These are phyloP conservation scores for Wickerhamomyces bisporus DNA, from an alignment of 805 yeast species.

Conservation along the genomic window DNA sequence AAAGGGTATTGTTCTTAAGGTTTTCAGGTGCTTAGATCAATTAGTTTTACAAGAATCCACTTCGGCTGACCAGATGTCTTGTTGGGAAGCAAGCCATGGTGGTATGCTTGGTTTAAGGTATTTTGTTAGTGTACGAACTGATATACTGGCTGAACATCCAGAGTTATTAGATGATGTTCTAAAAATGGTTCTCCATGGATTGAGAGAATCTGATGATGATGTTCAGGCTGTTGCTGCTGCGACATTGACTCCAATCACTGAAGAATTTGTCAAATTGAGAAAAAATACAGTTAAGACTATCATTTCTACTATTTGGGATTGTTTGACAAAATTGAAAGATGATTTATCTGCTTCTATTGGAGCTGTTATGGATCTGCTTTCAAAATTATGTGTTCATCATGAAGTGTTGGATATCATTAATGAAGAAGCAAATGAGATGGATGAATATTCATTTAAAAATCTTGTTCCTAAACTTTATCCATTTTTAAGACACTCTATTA, in stretches of 20 bases:
- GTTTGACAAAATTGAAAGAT: constrained; percentile 77
- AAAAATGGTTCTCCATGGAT: constrained; percentile 80
- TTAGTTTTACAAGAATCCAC: constrained; percentile 60
- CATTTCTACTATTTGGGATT: constrained; percentile 81
- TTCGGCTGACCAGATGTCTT: constrained; percentile 35
- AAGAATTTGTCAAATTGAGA: constrained; percentile 71
- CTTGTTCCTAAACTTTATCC: constrained; percentile 91
- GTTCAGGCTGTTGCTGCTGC: constrained; percentile 97
- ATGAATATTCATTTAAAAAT: constrained; percentile 56
- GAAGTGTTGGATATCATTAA: constrained; percentile 73
- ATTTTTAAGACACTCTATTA: constrained; percentile 87
- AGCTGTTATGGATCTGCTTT: constrained; percentile 88
- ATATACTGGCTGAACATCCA: constrained; percentile 56
- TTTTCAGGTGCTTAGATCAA: constrained; percentile 60
- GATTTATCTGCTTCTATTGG: constrained; percentile 95
- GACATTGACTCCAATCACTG: constrained; percentile 83
- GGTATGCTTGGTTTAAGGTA: constrained; percentile 92
- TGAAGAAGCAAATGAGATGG: constrained; percentile 46
- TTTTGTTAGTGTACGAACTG: constrained; percentile 84
- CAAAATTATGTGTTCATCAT: constrained; percentile 77
- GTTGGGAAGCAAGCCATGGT: constrained; percentile 99
- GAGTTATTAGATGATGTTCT: constrained; percentile 64
- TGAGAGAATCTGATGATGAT: constrained; percentile 80
- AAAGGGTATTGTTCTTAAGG: constrained; percentile 47
- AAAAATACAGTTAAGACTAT: constrained; percentile 40